A percentile compares a stretch with the other conserved stretches of the same genome.
These are phyloP conservation scores for Ochetophila trinervis DNA, from an alignment of 306 rosid species.

Conservation along the genomic window DNA sequence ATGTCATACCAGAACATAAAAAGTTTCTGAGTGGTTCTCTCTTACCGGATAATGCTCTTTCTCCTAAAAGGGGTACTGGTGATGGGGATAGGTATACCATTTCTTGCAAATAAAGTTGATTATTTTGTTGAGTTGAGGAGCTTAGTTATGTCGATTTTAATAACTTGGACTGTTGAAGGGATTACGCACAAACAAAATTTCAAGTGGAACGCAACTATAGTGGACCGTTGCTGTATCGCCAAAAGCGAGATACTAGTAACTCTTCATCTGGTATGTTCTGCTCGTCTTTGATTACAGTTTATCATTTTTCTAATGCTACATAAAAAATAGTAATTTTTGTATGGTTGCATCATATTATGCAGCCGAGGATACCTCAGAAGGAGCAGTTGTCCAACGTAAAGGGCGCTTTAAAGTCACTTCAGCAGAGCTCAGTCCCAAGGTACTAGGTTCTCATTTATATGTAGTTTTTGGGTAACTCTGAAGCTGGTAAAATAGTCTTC, in stretches of 20 bases:
- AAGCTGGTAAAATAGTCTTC: not conserved
- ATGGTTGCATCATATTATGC: conserved; percentile 16
- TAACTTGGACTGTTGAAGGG: conserved; percentile 53
- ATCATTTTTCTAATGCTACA: not conserved
- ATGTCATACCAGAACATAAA: conserved; percentile 38
- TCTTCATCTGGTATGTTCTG: conserved; percentile 54
- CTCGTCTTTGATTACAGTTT: not conserved
- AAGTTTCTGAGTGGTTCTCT: conserved; percentile 54
- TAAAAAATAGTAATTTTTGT: conserved; percentile 3
- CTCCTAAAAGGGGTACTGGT: conserved; percentile 44
- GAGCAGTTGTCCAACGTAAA: conserved; percentile 73
- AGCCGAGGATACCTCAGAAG: conserved; percentile 90
- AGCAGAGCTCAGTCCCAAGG: conserved; percentile 84
- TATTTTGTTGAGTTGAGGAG: not conserved
- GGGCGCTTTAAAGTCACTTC: conserved; percentile 94
- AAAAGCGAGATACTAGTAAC: conserved; percentile 64
- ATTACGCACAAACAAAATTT: conserved; percentile 57
- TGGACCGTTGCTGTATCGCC: conserved; percentile 75
- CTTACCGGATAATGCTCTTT: conserved; percentile 44
- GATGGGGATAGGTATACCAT: conserved; percentile 63
- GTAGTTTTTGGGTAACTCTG: not conserved
- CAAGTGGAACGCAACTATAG: conserved; percentile 67
- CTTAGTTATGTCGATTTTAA: conserved; percentile 5
- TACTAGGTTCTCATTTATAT: conserved; percentile 24
- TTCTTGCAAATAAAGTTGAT: not conserved